Base-by-base conservation (phyloP, 108 stramenopile species). In the Seminavis robusta region DNA sequence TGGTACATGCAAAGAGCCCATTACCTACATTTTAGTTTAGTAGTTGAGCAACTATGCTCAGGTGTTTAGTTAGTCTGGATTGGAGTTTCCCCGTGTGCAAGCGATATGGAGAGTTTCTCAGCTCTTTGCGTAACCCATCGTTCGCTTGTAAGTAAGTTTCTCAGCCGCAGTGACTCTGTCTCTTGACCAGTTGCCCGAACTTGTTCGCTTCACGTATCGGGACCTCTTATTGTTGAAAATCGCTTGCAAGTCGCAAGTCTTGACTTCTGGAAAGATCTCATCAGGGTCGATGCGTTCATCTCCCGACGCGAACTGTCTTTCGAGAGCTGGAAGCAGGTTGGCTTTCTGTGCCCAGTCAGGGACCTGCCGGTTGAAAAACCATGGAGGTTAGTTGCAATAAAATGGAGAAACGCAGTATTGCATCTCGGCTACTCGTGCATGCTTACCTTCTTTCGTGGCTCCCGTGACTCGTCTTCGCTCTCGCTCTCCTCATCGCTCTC, bases 101-200 rank as follows among this genome's bases (percentile, higher is more conserved):
- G n/a, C n/a, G n/a, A n/a, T n/a, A n/a, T n/a, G n/a, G n/a, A n/a
- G n/a, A n/a, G n/a, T n/a, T n/a, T n/a, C n/a, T n/a, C n/a, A n/a
- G n/a, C n/a, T n/a, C n/a, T n/a, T n/a, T n/a, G n/a, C n/a, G 44
- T 74, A 95, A 11, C 89, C 91, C 94, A 95, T 95, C 13, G 72
- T 63, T 47, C 80, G 58, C 44, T 85, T 88, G 74, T 96, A 96
- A 19, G 76, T 65, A 20, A 84, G 68, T 69, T 91, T 90, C 54
- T 96, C 95, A 7, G 69, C 71, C 33, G 60, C 44, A 13, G 92
- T 94, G 3, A 92, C 83, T 28, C 77, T 59, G 65, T 96, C 95
- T 25, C 74, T 74, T 3, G 74, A 56, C 95, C 95, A 96, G 68
- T 96, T 84, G 0, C 88, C 95, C 21, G 86, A 83, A 56, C 80